Evolutionary conservation across 2,329 filamentous ascomycete genomes (phyloP).

Genomic region (Penicillium sp.): DNA sequence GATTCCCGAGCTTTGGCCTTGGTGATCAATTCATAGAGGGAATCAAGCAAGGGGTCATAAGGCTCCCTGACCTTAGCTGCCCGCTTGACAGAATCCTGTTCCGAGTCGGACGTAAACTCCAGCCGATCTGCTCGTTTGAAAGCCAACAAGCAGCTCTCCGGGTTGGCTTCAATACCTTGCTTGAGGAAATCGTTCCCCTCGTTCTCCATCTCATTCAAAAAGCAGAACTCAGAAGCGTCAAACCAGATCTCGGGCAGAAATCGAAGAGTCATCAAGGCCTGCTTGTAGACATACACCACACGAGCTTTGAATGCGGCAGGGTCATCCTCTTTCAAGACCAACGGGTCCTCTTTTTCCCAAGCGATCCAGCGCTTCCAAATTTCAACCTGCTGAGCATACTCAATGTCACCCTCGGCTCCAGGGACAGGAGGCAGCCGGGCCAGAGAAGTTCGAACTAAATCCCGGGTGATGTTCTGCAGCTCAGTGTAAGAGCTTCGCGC

Average conservation of each 20-base stretch:
- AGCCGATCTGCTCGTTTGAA: slow-evolving; percentile 87
- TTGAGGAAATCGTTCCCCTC: slow-evolving; percentile 78
- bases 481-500: slow-evolving; percentile 87
- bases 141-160: slow-evolving; percentile 86
- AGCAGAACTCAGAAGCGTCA: slow-evolving; percentile 90
- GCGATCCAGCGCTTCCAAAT: slow-evolving; percentile 92
- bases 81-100: slow-evolving; percentile 66
- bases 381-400: slow-evolving; percentile 80
- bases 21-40: slow-evolving; percentile 82
- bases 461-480: slow-evolving; percentile 81
- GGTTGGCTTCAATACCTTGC: slow-evolving; percentile 83
- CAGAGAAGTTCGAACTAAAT: slow-evolving; percentile 73
- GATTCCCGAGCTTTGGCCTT: slow-evolving; percentile 67
- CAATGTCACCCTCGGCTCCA: slow-evolving; percentile 82
- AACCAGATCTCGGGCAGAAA: slow-evolving; percentile 98
- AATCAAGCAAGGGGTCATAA: slow-evolving; percentile 78
- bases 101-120: slow-evolving; percentile 73
- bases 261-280: slow-evolving; percentile 86
- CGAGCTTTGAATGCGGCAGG: slow-evolving; percentile 71
- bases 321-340: slow-evolving; percentile 84
- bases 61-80: slow-evolving; percentile 77
- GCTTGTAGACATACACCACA: slow-evolving; percentile 87
- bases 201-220: slow-evolving; percentile 69
- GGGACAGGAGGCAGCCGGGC: slow-evolving; percentile 78
- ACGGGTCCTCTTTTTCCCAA: slow-evolving; percentile 91